A percentile compares a stretch with the other conserved stretches of the same genome.
Evolutionary conservation across 1,139 yeast genomes (phyloP).

Genomic region (Geotrichum europaeum): DNA sequence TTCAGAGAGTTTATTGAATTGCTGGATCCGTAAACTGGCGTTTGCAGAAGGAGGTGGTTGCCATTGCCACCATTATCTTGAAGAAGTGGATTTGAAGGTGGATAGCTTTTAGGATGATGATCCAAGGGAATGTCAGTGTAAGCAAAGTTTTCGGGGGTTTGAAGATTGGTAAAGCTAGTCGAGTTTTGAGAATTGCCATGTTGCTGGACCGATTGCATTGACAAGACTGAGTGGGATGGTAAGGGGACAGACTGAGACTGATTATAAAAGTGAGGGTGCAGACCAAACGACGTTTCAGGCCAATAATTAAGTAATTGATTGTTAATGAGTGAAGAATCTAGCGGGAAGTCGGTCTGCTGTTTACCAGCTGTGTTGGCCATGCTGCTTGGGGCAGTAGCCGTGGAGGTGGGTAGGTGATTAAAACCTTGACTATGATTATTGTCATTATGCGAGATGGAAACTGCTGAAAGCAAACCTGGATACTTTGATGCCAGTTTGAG

Average conservation of each 20-base stretch:
- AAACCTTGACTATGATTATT: neutral
- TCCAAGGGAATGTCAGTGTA: neutral
- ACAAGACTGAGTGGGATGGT: neutral
- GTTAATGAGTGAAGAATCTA: neutral
- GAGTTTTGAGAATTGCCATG: neutral
- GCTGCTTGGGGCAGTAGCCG: neutral
- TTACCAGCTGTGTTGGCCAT: neutral
- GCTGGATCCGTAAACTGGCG: neutral
- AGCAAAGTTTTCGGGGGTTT: neutral
- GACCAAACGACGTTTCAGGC: neutral
- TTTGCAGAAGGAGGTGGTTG: neutral
- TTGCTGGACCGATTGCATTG: neutral
- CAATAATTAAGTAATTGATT: neutral
- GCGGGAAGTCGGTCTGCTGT: neutral
- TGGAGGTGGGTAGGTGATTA: neutral
- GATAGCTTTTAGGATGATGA: neutral
- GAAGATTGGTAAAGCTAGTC: neutral
- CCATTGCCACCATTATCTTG: neutral
- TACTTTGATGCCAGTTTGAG: neutral
- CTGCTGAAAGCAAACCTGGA: neutral
- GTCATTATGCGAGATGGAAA: neutral
- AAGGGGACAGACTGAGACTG: neutral
- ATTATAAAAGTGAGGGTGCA: neutral
- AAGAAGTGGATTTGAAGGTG: neutral
- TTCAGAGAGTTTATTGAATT: neutral